These are phyloP conservation scores for Mycena leptocephala DNA, from an alignment of 768 basidiomycete species.

Conservation along the genomic window DNA sequence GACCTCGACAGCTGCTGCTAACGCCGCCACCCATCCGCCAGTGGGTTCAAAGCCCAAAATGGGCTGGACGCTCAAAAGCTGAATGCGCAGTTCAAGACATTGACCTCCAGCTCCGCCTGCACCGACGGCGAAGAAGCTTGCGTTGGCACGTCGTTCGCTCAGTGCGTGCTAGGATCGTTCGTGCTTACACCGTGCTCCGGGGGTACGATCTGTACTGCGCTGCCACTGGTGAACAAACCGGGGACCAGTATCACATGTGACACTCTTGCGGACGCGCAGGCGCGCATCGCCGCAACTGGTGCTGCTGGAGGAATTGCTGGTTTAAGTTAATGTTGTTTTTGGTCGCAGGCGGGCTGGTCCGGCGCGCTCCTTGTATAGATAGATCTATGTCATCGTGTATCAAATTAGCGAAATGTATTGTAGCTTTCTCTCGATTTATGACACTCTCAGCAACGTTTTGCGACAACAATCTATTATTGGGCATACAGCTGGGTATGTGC, in stretches of 20 bases:
- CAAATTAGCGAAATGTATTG: constrained; percentile 16
- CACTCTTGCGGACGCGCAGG: constrained; percentile 52
- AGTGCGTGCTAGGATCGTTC: constrained; percentile 63
- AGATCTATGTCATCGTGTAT: not conserved
- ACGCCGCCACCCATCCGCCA: constrained; percentile 40
- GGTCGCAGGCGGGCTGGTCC: not conserved
- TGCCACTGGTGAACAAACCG: constrained; percentile 59
- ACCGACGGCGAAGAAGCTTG: constrained; percentile 63
- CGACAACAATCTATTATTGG: not conserved
- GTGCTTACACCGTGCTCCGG: constrained; percentile 47
- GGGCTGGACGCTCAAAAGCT: constrained; percentile 56
- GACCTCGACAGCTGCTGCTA: not conserved
- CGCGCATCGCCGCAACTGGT: constrained; percentile 48
- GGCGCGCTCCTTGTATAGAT: not conserved
- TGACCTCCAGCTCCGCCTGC: constrained; percentile 58
- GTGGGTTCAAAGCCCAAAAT: constrained; percentile 51
- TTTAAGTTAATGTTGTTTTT: not conserved
- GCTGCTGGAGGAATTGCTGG: constrained; percentile 21
- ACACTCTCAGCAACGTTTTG: no score
- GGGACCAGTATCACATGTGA: constrained; percentile 63
- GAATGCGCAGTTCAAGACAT: constrained; percentile 57
- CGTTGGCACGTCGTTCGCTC: constrained; percentile 60
- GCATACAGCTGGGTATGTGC: not conserved
- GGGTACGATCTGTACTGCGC: constrained; percentile 54
- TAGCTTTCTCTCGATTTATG: not conserved